These are phyloP conservation scores for Boletus sp. DNA, from an alignment of 768 basidiomycete genomes.

Conservation along the genomic window DNA sequence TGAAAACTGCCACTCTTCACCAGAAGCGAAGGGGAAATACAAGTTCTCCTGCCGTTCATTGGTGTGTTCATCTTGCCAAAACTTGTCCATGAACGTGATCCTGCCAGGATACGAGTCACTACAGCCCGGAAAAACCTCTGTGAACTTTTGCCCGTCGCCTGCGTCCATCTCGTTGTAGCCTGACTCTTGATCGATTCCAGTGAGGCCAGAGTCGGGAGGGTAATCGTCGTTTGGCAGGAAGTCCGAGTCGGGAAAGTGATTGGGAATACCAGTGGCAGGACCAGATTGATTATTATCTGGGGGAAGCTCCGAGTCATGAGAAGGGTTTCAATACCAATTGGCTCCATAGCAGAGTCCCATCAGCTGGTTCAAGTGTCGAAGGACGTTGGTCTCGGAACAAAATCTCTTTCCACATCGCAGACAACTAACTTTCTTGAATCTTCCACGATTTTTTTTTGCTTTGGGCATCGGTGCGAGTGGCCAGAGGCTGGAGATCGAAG, in stretches of 20 bases:
- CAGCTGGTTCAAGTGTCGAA: conserved; percentile 1
- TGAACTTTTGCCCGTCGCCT: background rate
- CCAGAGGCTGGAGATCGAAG: background rate
- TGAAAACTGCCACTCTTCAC: too few relatives aligned
- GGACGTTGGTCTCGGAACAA: conserved; percentile 6
- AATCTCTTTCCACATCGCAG: background rate
- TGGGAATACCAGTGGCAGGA: too few relatives aligned
- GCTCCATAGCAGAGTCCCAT: background rate
- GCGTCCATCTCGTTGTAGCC: background rate
- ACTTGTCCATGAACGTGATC: too few relatives aligned
- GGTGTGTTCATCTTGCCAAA: background rate
- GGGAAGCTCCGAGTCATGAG: background rate
- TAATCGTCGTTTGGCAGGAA: too few relatives aligned
- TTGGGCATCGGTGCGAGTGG: too few relatives aligned
- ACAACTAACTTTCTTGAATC: background rate
- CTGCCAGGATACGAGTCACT: too few relatives aligned
- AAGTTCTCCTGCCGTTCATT: too few relatives aligned
- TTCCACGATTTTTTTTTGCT: background rate
- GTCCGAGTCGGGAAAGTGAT: too few relatives aligned
- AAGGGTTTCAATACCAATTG: background rate
- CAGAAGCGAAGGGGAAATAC: too few relatives aligned
- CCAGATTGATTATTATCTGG: background rate
- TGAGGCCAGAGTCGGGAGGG: too few relatives aligned
- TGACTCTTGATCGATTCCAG: background rate
- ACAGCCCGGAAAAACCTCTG: background rate